These are phyloP conservation scores for Botrytis byssoidea DNA, from an alignment of 2,329 filamentous ascomycete genomes.

Conservation along the genomic window DNA sequence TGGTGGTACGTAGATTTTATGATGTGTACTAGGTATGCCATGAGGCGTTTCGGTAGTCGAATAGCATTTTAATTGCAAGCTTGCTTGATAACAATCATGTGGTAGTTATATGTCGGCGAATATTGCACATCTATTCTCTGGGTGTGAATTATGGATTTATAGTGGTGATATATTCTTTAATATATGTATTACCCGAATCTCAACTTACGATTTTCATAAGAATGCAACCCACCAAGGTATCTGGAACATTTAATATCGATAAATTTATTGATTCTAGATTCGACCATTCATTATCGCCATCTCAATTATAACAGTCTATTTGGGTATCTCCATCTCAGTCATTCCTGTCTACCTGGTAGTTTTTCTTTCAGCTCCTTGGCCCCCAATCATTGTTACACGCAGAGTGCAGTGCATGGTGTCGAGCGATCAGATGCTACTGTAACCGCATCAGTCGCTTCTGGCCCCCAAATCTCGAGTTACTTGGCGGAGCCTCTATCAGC, in stretches of 20 bases:
- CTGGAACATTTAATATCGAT: not conserved
- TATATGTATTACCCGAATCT: not conserved
- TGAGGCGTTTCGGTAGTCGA: constrained; percentile 18
- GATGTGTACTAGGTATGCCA: constrained; percentile 6
- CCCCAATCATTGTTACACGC: not conserved
- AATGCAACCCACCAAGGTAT: not conserved
- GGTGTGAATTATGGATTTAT: too few relatives aligned
- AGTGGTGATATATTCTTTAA: not conserved
- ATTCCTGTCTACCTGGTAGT: not conserved
- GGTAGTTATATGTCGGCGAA: not conserved
- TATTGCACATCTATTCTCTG: not conserved
- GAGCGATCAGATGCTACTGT: not conserved
- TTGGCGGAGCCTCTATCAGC: not conserved
- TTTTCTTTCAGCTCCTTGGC: not conserved
- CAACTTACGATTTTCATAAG: too few relatives aligned
- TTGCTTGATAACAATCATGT: not conserved
- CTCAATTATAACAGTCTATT: not conserved
- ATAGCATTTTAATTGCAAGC: not conserved
- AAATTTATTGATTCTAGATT: too few relatives aligned
- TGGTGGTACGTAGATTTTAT: constrained; percentile 5
- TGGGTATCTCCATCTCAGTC: not conserved
- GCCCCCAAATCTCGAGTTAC: not conserved
- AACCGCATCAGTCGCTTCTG: not conserved
- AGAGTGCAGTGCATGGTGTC: too few relatives aligned
- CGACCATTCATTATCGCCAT: not conserved